These are phyloP conservation scores for Solanum okadae DNA, from an alignment of 257 asterid species.

Conservation along the genomic window DNA sequence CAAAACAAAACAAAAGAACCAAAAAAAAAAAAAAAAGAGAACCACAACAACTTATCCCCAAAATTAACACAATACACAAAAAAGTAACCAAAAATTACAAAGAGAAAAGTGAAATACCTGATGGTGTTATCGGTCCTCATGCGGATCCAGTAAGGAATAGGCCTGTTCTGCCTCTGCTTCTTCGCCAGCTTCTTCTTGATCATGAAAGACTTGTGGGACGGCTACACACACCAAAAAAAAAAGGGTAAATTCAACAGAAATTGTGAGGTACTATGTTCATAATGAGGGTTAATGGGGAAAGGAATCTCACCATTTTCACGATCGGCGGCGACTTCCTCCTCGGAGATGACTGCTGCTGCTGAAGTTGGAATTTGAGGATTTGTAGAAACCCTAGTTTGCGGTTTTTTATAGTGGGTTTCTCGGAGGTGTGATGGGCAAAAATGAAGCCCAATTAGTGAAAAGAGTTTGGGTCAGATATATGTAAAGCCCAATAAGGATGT, in stretches of 20 bases:
- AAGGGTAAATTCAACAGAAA: not conserved
- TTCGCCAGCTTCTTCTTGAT: conserved; percentile 31
- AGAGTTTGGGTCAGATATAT: not conserved
- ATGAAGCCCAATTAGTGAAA: not conserved
- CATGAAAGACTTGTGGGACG: conserved; percentile 26
- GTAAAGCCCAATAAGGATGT: not conserved
- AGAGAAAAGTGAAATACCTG: not conserved
- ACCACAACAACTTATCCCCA: not conserved
- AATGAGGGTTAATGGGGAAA: not conserved
- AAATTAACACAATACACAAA: not conserved
- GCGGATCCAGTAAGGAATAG: conserved; percentile 25
- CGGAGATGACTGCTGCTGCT: not conserved
- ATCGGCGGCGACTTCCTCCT: not conserved
- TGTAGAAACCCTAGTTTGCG: not conserved
- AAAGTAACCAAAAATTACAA: not conserved
- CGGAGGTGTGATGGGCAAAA: not conserved
- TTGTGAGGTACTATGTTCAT: not conserved
- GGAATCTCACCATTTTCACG: conserved; percentile 5
- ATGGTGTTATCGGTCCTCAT: conserved; percentile 29
- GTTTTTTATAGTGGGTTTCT: not conserved
- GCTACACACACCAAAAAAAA: conserved; percentile 10
- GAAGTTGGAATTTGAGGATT: not conserved
- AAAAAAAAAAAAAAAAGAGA: not conserved
- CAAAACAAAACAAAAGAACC: not conserved
- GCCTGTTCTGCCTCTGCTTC: conserved; percentile 32